A percentile compares a stretch with the other conserved stretches of the same genome.
Evolutionary conservation across 352 stramenopile species (phyloP).

Genomic region (Globisporangium parvum): DNA sequence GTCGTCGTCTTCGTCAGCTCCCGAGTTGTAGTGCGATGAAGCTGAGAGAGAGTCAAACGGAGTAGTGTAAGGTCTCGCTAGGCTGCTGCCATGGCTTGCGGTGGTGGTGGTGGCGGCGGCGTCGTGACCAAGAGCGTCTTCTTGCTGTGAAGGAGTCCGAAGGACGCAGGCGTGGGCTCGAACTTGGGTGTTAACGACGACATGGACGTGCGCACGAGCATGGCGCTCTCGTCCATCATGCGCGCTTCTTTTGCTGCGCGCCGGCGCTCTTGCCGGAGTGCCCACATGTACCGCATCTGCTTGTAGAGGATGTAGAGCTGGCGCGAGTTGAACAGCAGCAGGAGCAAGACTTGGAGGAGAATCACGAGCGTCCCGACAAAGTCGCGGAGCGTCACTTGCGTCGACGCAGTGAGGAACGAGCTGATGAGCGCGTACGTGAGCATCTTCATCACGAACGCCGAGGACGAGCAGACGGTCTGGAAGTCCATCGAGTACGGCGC

Average conservation of each 20-base stretch:
- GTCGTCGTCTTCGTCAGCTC: slow-evolving; percentile 11
- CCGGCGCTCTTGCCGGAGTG: slow-evolving; percentile 34
- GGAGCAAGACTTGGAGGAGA: slow-evolving; percentile 50
- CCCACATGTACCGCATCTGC: slow-evolving; percentile 60
- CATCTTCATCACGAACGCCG: slow-evolving; percentile 81
- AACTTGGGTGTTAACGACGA: slow-evolving; percentile 31
- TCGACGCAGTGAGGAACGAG: slow-evolving; percentile 55
- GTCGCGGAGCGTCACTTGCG: slow-evolving; percentile 37
- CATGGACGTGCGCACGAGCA: slow-evolving; percentile 27
- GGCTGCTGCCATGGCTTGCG: not conserved
- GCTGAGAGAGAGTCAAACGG: not conserved
- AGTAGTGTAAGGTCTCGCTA: slow-evolving; percentile 12
- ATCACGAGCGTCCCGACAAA: slow-evolving; percentile 63
- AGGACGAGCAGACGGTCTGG: slow-evolving; percentile 60
- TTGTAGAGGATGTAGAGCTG: slow-evolving; percentile 78
- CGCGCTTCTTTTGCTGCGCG: slow-evolving; percentile 20
- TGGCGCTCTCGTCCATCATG: slow-evolving; percentile 19
- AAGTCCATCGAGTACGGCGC: slow-evolving; percentile 66
- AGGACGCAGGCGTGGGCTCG: slow-evolving; percentile 22
- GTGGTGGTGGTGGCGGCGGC: slow-evolving; percentile 2
- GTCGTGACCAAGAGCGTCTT: slow-evolving; percentile 20
- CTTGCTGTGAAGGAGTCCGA: slow-evolving; percentile 27
- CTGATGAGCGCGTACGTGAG: slow-evolving; percentile 78
- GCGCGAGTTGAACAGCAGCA: slow-evolving; percentile 71
- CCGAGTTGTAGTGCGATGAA: slow-evolving; percentile 5